phyloP scores from a whole-genome alignment of 2,329 filamentous ascomycete species.

The Colletotrichum tropicale region DNA sequence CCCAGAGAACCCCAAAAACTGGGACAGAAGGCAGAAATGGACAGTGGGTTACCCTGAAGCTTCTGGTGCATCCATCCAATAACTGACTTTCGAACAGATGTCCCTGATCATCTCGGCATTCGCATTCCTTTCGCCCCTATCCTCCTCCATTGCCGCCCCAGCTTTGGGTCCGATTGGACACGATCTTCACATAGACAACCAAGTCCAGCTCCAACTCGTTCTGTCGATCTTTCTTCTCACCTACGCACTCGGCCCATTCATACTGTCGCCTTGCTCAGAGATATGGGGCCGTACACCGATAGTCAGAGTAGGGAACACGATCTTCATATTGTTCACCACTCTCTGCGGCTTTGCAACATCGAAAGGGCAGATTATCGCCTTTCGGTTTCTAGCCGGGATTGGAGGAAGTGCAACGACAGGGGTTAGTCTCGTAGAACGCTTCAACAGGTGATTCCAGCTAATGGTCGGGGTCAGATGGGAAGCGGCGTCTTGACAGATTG shows the following conservation, averaged over 20 bases:
- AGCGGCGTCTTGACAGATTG: conserved; percentile 52
- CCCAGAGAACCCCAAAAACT: conserved; percentile 37
- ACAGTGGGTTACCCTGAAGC: conserved; percentile 5
- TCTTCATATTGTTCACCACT: conserved; percentile 38
- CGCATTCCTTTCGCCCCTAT: conserved; percentile 56
- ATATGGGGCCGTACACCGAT: conserved; percentile 39
- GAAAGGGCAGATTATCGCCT: conserved; percentile 44
- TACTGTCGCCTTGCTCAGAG: conserved; percentile 48
- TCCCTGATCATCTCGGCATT: conserved; percentile 53
- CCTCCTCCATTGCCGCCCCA: conserved; percentile 48
- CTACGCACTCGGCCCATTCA: conserved; percentile 44
- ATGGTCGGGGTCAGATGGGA: conserved; percentile 45
- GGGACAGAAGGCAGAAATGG: conserved; percentile 50
- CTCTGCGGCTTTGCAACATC: conserved; percentile 47
- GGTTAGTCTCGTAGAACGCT: conserved; percentile 32
- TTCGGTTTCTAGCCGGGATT: conserved; percentile 52
- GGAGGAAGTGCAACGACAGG: conserved; percentile 61
- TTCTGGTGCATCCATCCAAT: not conserved
- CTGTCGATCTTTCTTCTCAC: conserved; percentile 54
- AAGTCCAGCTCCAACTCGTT: conserved; percentile 44
- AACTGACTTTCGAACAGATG: conserved; percentile 5
- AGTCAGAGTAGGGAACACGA: conserved; percentile 38
- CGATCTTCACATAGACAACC: conserved; percentile 44
- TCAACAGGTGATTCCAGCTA: not conserved
- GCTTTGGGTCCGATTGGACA: conserved; percentile 36